Evolutionary conservation across 2,329 filamentous ascomycete species (phyloP), one percentile per base, ranked within the genome.

Genomic region (Sclerotinia minor): DNA sequence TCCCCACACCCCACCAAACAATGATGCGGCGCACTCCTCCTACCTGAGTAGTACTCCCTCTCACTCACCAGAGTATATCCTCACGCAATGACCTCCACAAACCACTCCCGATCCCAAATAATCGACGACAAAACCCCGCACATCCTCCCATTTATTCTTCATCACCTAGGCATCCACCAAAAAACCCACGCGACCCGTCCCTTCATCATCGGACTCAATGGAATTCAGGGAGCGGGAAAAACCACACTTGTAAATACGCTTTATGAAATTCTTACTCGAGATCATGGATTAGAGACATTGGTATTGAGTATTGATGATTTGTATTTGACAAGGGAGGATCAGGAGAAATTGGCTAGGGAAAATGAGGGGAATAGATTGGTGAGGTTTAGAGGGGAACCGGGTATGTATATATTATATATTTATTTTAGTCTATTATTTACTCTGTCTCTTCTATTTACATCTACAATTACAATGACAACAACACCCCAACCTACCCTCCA

Each of bases 211-310:
- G 94, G 93, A 58, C 85, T 98, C 74, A 96, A 96, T 74, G 94
- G 94, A 69, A 87, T 97, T 38, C 94, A 97, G 80, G 94, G 94
- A 69, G 90, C 92, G 49, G 94, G 94, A 73, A 97, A 98, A 81
- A 96, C 94, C 4, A 96, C 94, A 17, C 85, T 97, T 74, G 93
- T 94, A 49, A 83, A 83, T 49, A 83, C 85, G 5, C 84, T 96
- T 54, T 84, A 82, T 69, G 73, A 79, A 5, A 84, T 81, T n/a
- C 81, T 89, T 54, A 79, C 80, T 45, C 80, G 81, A 17, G 78
- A 82, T 26, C 80, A 87, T 74, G 81, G 79, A 47, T 80, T 89
- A 15, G 80, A 81, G 53, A 85, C 85, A 2, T 79, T 85, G 55
- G 85, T 87, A 11, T 80, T 88, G 73, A 88, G 86, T 66, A 85